Percentiles rank a stretch among this genome's conserved stretches.
These are phyloP conservation scores for Orbilia brochopaga DNA, from an alignment of 2,329 filamentous ascomycete genomes.

Conservation along the genomic window DNA sequence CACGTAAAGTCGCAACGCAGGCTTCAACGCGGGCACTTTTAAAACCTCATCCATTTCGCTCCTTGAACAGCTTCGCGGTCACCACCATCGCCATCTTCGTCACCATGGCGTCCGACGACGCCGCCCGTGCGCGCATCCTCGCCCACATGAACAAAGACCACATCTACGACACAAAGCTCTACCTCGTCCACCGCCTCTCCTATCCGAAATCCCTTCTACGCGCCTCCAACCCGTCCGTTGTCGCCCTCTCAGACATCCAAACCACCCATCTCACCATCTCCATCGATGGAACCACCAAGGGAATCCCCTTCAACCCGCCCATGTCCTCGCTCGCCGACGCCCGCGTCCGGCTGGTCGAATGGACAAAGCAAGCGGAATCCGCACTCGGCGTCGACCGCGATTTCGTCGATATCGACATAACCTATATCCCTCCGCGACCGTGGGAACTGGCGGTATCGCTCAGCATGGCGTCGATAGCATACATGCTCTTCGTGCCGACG, in stretches of 20 bases:
- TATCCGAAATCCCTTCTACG: slow-evolving; percentile 38
- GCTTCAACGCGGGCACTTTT: not conserved
- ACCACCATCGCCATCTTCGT: not conserved
- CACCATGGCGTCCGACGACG: slow-evolving; percentile 44
- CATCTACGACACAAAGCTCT: slow-evolving; percentile 46
- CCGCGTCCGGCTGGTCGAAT: slow-evolving; percentile 37
- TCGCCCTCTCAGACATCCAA: slow-evolving; percentile 37
- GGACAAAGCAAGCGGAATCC: slow-evolving; percentile 35
- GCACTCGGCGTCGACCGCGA: slow-evolving; percentile 35
- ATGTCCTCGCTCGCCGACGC: slow-evolving; percentile 41
- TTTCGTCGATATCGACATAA: slow-evolving; percentile 26
- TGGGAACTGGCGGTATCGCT: slow-evolving; percentile 11
- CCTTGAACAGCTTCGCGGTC: too few species aligned
- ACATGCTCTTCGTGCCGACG: slow-evolving; percentile 37
- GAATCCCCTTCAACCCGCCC: slow-evolving; percentile 35
- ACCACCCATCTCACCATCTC: slow-evolving; percentile 38
- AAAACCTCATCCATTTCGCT: not conserved
- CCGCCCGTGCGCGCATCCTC: slow-evolving; percentile 40
- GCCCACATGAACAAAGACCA: slow-evolving; percentile 50
- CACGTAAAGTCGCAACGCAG: too few species aligned
- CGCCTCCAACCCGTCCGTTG: slow-evolving; percentile 17
- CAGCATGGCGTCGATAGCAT: slow-evolving; percentile 3
- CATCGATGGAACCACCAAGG: slow-evolving; percentile 26
- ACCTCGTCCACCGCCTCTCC: slow-evolving; percentile 37
- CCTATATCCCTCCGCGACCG: slow-evolving; percentile 24